Base-by-base conservation (phyloP, 805 yeast species). In the Wickerhamomyces chaumierensis region DNA sequence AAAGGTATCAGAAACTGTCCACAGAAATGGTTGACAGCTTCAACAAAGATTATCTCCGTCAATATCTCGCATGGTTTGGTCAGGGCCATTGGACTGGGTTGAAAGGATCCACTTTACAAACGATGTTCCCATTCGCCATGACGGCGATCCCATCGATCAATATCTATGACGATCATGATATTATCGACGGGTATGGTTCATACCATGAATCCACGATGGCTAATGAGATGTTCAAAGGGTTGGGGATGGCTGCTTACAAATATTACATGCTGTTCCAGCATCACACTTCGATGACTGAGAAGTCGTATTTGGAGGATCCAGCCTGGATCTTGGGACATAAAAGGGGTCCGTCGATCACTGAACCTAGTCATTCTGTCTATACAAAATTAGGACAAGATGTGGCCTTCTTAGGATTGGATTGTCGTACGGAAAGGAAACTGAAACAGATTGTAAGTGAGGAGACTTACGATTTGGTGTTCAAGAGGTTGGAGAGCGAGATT, bases 181-280 rank as follows among this genome's bases (percentile, higher is more conserved):
- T 90, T 38, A 88, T 92, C 48, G 98, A 90, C 55, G 98, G 97
- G 3, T 90, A 76, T 61, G 98, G 97, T 2, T 83, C 95, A 0
- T 90, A 90, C 57, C 66, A 69, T 36, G 82, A 86, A 47, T 40
- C 58, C 1, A 84, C 95, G 27, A 87, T 86, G 95, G 49, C 51
- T 3, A 73, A 76, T 31, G 77, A 75, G 1, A 71, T 84, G 8
- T 84, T 90, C 55, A 56, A 60, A 40, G 73, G 79, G 12, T 70
- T 90, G 25, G 97, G 97, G 9, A 69, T 70, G 42, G 61, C 73
- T 12, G 96, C 97, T 2, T 85, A 75, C 65, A 78, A 78, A 53
- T 88, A 81, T 60, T 90, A 92, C 59, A 71, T 87, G 82, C 58
- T 92, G 17, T 90, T 90, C 64, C 97, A 90, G 64, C 96, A 88